phyloP scores from a whole-genome alignment of 2,329 filamentous ascomycete genomes.

The Sporothrix inflata region DNA sequence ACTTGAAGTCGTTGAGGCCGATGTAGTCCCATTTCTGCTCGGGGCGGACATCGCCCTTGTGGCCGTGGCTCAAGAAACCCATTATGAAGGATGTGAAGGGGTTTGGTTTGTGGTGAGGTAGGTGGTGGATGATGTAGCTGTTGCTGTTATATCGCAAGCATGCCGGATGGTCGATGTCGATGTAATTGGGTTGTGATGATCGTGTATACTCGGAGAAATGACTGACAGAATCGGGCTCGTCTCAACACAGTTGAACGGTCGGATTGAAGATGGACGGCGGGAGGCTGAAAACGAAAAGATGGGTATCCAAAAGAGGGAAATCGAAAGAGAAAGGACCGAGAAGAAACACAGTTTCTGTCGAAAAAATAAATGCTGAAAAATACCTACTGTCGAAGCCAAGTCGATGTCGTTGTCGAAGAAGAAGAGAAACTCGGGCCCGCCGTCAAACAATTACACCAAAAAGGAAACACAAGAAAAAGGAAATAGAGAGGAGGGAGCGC shows the following conservation, averaged over 20 bases:
- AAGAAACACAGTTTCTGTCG: conserved; percentile 21
- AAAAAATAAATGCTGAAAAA: conserved; percentile 25
- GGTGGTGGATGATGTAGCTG: neutral
- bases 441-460: conserved; percentile 32
- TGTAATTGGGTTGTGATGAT: neutral
- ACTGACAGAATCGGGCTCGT: neutral
- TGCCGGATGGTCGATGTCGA: conserved; percentile 6
- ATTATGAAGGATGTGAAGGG: conserved; percentile 48
- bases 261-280: neutral
- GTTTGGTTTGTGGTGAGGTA: neutral
- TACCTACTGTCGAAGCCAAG: conserved; percentile 23
- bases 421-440: conserved; percentile 34
- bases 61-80: conserved; percentile 66
- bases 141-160: conserved; percentile 16
- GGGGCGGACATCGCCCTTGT: conserved; percentile 68
- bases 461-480: neutral
- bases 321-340: neutral
- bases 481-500: neutral
- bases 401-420: conserved; percentile 31
- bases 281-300: neutral
- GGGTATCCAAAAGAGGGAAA: conserved; percentile 24
- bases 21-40: conserved; percentile 97
- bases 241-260: conserved; percentile 22
- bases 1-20: conserved; percentile 77
- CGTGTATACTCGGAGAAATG: neutral